phyloP scores from a whole-genome alignment of 2,329 filamentous ascomycete genomes.

The Pseudopithomyces chartarum region DNA sequence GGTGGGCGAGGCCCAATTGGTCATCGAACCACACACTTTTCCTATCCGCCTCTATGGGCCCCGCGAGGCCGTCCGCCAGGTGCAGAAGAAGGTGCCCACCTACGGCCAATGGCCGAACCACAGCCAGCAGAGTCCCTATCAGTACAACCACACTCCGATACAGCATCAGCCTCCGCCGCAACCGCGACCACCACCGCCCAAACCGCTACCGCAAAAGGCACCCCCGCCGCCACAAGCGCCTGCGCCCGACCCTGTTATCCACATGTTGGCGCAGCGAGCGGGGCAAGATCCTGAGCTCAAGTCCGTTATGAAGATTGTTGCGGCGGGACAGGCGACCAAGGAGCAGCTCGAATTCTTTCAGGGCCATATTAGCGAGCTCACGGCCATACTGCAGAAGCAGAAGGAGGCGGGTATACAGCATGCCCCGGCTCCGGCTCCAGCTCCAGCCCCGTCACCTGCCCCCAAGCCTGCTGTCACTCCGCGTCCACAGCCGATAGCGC shows the following conservation, averaged over 20 bases:
- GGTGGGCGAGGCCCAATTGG: conserved; percentile 64
- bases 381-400: conserved; percentile 53
- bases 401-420: conserved; percentile 40
- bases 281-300: conserved; percentile 74
- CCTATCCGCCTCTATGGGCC: conserved; percentile 59
- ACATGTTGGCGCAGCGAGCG: conserved; percentile 76
- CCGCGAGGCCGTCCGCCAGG: conserved; percentile 28
- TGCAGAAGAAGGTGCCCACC: conserved; percentile 35
- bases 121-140: conserved; percentile 30
- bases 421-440: conserved; percentile 10
- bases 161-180: conserved; percentile 31
- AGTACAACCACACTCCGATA: conserved; percentile 30
- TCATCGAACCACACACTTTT: conserved; percentile 79
- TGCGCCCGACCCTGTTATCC: conserved; percentile 76
- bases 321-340: conserved; percentile 72
- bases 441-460: conserved; percentile 12
- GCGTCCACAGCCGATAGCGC: conserved; percentile 19
- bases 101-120: conserved; percentile 44
- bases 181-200: conserved; percentile 37
- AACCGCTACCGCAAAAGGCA: conserved; percentile 31
- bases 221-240: conserved; percentile 37
- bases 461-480: conserved; percentile 21
- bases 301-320: conserved; percentile 82
- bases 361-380: conserved; percentile 79
- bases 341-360: conserved; percentile 78